These are phyloP conservation scores for Drechslera avenae DNA, from an alignment of 2,329 filamentous ascomycete genomes.

Conservation along the genomic window DNA sequence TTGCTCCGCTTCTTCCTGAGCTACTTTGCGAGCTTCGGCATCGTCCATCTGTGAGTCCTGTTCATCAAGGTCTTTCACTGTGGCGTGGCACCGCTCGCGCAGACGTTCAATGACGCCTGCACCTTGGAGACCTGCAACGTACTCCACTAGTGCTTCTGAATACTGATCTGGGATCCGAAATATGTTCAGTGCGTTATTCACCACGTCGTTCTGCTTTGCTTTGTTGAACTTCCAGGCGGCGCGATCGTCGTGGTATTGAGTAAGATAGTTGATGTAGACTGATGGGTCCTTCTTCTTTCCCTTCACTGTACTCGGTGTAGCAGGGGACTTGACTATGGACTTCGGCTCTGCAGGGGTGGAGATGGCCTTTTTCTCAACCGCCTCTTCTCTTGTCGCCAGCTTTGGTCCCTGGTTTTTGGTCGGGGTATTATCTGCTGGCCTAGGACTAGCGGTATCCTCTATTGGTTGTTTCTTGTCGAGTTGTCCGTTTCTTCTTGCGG, in stretches of 20 bases:
- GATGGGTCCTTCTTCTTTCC: slow-evolving; percentile 57
- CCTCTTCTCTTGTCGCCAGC: too few species aligned
- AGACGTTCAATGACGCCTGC: slow-evolving; percentile 70
- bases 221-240: slow-evolving; percentile 95
- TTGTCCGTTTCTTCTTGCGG: slow-evolving; percentile 20
- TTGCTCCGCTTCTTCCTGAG: slow-evolving; percentile 45
- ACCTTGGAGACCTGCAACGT: slow-evolving; percentile 80
- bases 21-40: slow-evolving; percentile 39
- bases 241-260: slow-evolving; percentile 72
- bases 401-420: slow-evolving; percentile 1
- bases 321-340: background rate
- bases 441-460: slow-evolving; percentile 8
- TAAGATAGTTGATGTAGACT: slow-evolving; percentile 76
- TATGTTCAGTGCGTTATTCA: slow-evolving; percentile 80
- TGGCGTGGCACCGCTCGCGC: slow-evolving; percentile 66
- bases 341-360: background rate
- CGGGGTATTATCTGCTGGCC: slow-evolving; percentile 1
- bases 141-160: slow-evolving; percentile 72
- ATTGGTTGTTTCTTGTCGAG: slow-evolving; percentile 24
- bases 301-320: slow-evolving; percentile 11
- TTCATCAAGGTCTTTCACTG: slow-evolving; percentile 60
- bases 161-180: slow-evolving; percentile 72
- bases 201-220: slow-evolving; percentile 81
- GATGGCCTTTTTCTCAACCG: background rate
- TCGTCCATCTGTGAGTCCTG: slow-evolving; percentile 46